Evolutionary conservation across 2,329 filamentous ascomycete species (phyloP).

Genomic region (Decorospora gaudefroyi): DNA sequence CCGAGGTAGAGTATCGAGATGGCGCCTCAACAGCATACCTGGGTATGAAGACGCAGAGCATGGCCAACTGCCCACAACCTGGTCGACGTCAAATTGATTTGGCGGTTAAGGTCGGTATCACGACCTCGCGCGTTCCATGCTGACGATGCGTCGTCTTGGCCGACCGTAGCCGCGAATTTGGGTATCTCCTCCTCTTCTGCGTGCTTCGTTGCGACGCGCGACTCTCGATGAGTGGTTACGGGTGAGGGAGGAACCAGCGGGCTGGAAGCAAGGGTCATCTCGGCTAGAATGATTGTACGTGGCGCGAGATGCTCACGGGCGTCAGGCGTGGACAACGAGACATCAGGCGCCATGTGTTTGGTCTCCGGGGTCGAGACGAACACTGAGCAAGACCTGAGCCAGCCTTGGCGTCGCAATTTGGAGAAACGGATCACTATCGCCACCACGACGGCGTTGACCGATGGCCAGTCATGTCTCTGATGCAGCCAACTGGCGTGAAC

Average conservation of each 20-base stretch:
- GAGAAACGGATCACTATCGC: constrained; percentile 1
- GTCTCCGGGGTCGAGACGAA: constrained; percentile 4
- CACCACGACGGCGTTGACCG: not conserved
- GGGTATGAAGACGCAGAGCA: no score
- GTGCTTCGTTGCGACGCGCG: not conserved
- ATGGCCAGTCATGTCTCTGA: not conserved
- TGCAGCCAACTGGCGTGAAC: not conserved
- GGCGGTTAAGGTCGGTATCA: no score
- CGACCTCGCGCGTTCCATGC: no score
- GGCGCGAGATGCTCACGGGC: not conserved
- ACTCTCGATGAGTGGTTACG: not conserved
- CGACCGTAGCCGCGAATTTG: no score
- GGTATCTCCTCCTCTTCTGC: no score
- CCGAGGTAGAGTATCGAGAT: no score
- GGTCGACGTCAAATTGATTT: no score
- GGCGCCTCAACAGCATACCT: no score
- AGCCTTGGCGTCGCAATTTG: constrained; percentile 6
- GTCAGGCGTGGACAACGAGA: constrained; percentile 1
- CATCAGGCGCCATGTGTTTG: not conserved
- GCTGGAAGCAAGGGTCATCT: not conserved
- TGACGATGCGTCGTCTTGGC: no score
- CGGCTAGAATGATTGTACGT: not conserved
- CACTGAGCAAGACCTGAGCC: constrained; percentile 7
- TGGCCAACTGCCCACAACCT: no score
- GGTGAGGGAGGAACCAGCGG: not conserved